Evolutionary conservation across 805 yeast species (phyloP), one percentile per base, ranked within the genome.

Genomic region (Cyberlindnera mississippiensis): DNA sequence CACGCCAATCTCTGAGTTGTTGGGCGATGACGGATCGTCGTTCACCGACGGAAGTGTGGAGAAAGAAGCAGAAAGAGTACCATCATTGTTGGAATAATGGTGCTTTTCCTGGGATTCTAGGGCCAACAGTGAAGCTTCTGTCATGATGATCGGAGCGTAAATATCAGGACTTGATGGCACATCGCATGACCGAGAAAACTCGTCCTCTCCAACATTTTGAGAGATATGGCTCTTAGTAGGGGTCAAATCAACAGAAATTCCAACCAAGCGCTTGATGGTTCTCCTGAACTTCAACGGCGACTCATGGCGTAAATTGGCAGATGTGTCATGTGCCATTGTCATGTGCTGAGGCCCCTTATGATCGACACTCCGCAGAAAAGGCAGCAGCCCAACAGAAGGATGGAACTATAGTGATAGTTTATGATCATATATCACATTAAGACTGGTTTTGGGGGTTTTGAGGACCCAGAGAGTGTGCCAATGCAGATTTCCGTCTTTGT

Each of bases 201-300:
- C 24, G 6, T 20, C 24, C 24, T 20, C 24, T 9, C 6, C 6
- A 9, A 9, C 6, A 20, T 9, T 20, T 20, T 6, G 24, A 20
- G 8, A 20, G n/a, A n/a, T n/a, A 20, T 20, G 24, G 24, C 8
- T 9, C 14, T 27, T 13, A 27, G 29, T 27, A 6, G 14, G 14
- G 12, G 26, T 11, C 6, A 10, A 10, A 17, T 20, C 35, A 4
- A 17, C 27, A 22, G 27, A 6, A 12, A 28, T 28, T 7, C 39
- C 39, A 9, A 36, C 20, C 7, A 36, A 28, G 4, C 33, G 20
- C 15, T 28, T 36, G 13, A 36, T 15, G 3, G 26, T 29, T 27
- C 24, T 17, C 11, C 39, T 18, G 28, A 36, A 26, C 12, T 33
- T 30, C 19, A 29, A 36, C 7, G 39, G 39, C 3, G 34, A 29